These are phyloP conservation scores for Glaciozyma martinii DNA, from an alignment of 768 basidiomycete genomes.

Conservation along the genomic window DNA sequence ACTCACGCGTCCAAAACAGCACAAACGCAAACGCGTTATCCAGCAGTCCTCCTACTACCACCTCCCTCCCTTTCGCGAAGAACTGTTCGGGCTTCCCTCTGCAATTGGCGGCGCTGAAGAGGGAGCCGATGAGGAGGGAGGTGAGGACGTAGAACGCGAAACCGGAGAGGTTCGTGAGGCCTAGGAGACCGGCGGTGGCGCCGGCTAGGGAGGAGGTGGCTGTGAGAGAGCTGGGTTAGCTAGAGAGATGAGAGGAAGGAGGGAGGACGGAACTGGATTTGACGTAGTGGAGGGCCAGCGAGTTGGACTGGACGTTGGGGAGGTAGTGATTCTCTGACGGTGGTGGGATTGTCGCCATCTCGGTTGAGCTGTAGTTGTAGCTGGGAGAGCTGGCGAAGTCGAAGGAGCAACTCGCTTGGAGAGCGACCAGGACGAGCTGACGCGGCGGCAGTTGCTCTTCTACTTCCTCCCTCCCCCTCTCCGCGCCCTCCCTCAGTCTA, in stretches of 20 bases:
- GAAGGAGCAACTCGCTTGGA: background rate
- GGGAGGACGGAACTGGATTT: conserved; percentile 17
- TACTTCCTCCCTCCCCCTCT: background rate
- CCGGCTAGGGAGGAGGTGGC: conserved; percentile 24
- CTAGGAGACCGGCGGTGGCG: conserved; percentile 22
- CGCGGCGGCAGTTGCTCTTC: background rate
- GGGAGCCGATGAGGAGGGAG: conserved; percentile 7
- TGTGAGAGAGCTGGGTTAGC: background rate
- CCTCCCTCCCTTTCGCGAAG: background rate
- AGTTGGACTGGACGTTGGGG: conserved; percentile 17
- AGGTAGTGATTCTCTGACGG: background rate
- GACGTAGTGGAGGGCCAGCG: conserved; percentile 20
- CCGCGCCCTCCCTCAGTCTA: no score
- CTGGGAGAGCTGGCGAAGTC: background rate
- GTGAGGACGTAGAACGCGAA: conserved; percentile 24
- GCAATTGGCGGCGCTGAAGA: conserved; percentile 6
- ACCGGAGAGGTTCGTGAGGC: conserved; percentile 23
- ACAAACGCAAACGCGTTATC: background rate
- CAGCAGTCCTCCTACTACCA: background rate
- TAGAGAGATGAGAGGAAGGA: background rate
- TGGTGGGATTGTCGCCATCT: background rate
- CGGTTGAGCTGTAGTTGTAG: background rate
- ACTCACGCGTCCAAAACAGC: conserved; percentile 14
- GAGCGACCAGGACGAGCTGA: background rate
- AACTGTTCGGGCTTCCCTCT: background rate